Evolutionary conservation across 1,139 yeast genomes (phyloP).

Genomic region (Candida buenavistaensis): DNA sequence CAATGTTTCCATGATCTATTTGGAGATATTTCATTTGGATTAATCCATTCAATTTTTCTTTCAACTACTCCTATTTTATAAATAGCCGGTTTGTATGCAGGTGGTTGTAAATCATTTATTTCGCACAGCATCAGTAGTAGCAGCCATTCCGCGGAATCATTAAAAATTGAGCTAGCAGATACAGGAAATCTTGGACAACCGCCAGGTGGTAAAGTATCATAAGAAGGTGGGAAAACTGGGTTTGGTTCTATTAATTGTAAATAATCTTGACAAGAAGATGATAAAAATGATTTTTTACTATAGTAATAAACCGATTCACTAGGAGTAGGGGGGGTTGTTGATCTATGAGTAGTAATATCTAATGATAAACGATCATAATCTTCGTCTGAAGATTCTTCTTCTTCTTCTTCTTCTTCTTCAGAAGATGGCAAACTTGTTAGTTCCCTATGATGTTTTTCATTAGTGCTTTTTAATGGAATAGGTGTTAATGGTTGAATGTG

Average conservation of each 20-base stretch:
- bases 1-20: conserved; percentile 63
- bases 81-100: conserved; percentile 58
- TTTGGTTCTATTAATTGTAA: conserved; percentile 48
- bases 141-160: conserved; percentile 9
- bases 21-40: conserved; percentile 65
- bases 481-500: conserved; percentile 12
- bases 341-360: conserved; percentile 4
- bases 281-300: neutral
- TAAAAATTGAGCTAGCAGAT: conserved; percentile 8
- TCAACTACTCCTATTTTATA: conserved; percentile 53
- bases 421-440: conserved; percentile 8
- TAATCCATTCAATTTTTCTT: conserved; percentile 63
- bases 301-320: conserved; percentile 4
- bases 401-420: conserved; percentile 5
- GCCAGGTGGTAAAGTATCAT: conserved; percentile 45
- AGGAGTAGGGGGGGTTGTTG: conserved; percentile 15
- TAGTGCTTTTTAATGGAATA: conserved; percentile 1
- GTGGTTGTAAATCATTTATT: conserved; percentile 27
- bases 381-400: too few relatives aligned
- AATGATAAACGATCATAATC: conserved; percentile 9
- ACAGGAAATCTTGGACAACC: conserved; percentile 56
- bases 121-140: neutral
- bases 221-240: conserved; percentile 53
- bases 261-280: conserved; percentile 18
- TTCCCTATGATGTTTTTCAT: conserved; percentile 1